A percentile compares a stretch with the other conserved stretches of the same genome.
These are phyloP conservation scores for Chlorella sp. DNA, from an alignment of 139 green algal species.

Conservation along the genomic window DNA sequence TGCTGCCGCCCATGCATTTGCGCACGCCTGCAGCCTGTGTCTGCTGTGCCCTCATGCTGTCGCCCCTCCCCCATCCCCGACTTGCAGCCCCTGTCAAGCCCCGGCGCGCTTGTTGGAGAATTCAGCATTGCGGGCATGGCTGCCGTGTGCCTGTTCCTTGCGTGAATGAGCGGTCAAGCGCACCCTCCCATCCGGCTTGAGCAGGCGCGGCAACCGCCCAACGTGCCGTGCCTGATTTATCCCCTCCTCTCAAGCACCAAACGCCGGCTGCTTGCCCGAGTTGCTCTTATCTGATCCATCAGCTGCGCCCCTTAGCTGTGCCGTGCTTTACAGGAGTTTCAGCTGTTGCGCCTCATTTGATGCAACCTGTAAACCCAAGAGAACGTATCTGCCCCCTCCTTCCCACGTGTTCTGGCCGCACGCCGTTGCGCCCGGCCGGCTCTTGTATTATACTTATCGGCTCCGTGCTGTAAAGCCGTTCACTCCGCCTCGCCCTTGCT, in stretches of 20 bases:
- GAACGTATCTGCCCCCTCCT: too few relatives aligned
- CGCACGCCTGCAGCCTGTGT: background rate
- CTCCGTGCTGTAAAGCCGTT: background rate
- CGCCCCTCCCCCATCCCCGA: background rate
- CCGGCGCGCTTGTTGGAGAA: constrained; percentile 73
- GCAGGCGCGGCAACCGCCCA: background rate
- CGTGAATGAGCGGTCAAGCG: background rate
- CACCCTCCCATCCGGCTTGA: background rate
- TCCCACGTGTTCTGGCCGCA: too few relatives aligned
- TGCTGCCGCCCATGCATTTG: background rate
- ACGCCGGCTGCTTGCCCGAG: too few relatives aligned
- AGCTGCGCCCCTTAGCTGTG: too few relatives aligned
- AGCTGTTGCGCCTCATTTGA: too few relatives aligned
- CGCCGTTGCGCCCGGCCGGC: too few relatives aligned
- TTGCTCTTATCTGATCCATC: too few relatives aligned
- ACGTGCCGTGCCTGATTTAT: too few relatives aligned
- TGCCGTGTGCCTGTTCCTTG: constrained; percentile 30
- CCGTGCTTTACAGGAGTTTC: too few relatives aligned
- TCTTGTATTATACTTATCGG: too few relatives aligned
- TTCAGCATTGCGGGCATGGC: constrained; percentile 47
- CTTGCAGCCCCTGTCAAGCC: constrained; percentile 66
- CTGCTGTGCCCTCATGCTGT: background rate
- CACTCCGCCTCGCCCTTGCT: background rate
- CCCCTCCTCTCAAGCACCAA: too few relatives aligned
- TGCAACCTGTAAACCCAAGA: too few relatives aligned